A percentile compares a stretch with the other conserved stretches of the same genome.
Conservation (phyloP, 805 yeast genomes). For the Torulaspora gathmanii region DNA sequence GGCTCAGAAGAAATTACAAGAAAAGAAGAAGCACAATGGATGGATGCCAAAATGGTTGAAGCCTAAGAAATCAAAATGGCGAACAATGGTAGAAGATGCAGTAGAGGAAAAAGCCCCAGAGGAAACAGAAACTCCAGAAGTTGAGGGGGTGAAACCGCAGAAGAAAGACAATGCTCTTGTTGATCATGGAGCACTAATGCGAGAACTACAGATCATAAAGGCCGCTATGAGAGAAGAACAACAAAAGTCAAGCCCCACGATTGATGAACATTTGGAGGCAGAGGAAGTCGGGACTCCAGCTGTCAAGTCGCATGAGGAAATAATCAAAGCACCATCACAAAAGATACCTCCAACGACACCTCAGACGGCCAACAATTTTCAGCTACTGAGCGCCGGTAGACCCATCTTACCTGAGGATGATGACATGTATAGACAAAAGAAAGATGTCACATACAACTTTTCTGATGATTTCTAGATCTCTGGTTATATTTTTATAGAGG, state of each 20-base stretch:
- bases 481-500: neutral
- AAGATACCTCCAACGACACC: slow-evolving; percentile 3
- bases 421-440: slow-evolving; percentile 20
- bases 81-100: slow-evolving; percentile 52
- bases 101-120: slow-evolving; percentile 25
- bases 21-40: slow-evolving; percentile 37
- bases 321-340: neutral
- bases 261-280: neutral
- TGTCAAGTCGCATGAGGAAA: neutral
- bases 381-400: slow-evolving; percentile 32
- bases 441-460: slow-evolving; percentile 26
- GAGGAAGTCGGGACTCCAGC: slow-evolving; percentile 1
- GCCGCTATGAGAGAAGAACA: slow-evolving; percentile 25
- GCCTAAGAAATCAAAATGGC: slow-evolving; percentile 56
- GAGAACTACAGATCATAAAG: slow-evolving; percentile 25
- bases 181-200: slow-evolving; percentile 31
- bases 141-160: slow-evolving; percentile 12
- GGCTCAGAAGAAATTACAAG: slow-evolving; percentile 59
- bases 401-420: slow-evolving; percentile 30
- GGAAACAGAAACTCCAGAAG: slow-evolving; percentile 19
- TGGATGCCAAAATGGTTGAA: slow-evolving; percentile 46
- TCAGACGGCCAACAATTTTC: slow-evolving; percentile 23
- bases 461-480: slow-evolving; percentile 29
- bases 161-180: slow-evolving; percentile 26
- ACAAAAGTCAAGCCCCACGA: neutral